Evolutionary conservation across 305 asterid genomes (phyloP), one percentile per base, ranked within the genome.

Genomic region (Andrographis paniculata): DNA sequence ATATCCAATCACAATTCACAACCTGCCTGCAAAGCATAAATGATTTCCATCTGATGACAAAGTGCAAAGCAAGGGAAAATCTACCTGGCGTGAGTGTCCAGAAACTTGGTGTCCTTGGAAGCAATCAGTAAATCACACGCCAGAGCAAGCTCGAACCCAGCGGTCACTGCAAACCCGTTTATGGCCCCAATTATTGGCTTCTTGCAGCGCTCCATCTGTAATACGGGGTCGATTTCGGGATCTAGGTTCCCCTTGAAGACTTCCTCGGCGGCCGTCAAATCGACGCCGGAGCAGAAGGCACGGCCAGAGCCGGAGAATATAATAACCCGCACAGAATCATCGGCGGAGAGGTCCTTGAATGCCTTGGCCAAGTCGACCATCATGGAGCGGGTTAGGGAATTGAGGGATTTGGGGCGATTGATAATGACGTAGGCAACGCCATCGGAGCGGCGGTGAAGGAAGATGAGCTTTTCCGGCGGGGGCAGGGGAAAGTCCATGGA

Each of bases 31-130:
- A n/a, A n/a, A n/a, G n/a, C n/a, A n/a, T n/a, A n/a, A n/a, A n/a
- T n/a, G n/a, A n/a, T n/a, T n/a, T n/a, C 30, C 4, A 24, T 24
- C 30, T 24, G 30, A 24, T 24, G 30, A 24, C 8, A 24, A 24
- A 24, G 8, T 24, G 30, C 8, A 24, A 24, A 24, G 30, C 4
- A 24, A 24, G 39, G 42, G 36, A 50, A 44, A 55, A 0, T 20
- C 28, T 14, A 84, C 97, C 83, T 79, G 41, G 98, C 88, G 61
- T 89, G 98, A 57, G 98, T 89, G 47, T 89, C 98, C 73, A 89
- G 72, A 57, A 89, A 89, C 70, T 80, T 89, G 46, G 95, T 93
- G 28, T 82, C 86, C 58, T 69, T 85, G 2, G 94, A 74, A 20
- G 94, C 94, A 55, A 89, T 79, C 72, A 85, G 51, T 5, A 89